Evolutionary conservation across 805 yeast species (phyloP).

Genomic region (Candida silvicultrix): DNA sequence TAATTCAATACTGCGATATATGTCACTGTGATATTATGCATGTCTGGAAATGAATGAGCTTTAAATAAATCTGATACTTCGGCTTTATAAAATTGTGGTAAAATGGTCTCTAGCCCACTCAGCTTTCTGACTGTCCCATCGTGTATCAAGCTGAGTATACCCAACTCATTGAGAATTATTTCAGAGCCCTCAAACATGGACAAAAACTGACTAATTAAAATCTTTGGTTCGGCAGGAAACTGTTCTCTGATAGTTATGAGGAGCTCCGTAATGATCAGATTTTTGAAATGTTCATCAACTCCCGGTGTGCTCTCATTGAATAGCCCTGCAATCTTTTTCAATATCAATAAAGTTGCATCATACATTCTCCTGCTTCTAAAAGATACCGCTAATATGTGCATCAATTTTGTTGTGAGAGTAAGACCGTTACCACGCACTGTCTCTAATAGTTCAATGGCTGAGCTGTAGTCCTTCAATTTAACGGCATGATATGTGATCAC

Average conservation of each 20-base stretch:
- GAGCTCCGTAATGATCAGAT: slow-evolving; percentile 11
- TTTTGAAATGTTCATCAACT: slow-evolving; percentile 1
- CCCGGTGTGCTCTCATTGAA: slow-evolving; percentile 4
- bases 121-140: not conserved
- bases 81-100: slow-evolving; percentile 1
- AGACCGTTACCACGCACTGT: slow-evolving; percentile 9
- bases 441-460: slow-evolving; percentile 7
- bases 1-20: slow-evolving; percentile 10
- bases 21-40: slow-evolving; percentile 10
- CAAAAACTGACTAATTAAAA: slow-evolving; percentile 17
- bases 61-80: slow-evolving; percentile 7
- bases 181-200: slow-evolving; percentile 11
- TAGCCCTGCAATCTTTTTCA: slow-evolving; percentile 10
- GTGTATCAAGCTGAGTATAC: slow-evolving; percentile 11
- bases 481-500: slow-evolving; percentile 12
- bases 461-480: slow-evolving; percentile 8
- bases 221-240: slow-evolving; percentile 13
- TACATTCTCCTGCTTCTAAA: slow-evolving; percentile 14
- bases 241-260: slow-evolving; percentile 10
- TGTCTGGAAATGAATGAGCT: slow-evolving; percentile 6
- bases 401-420: slow-evolving; percentile 10
- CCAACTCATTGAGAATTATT: slow-evolving; percentile 10
- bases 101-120: not conserved
- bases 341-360: slow-evolving; percentile 10
- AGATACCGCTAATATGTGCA: slow-evolving; percentile 10